Evolutionary conservation across 768 basidiomycete genomes (phyloP), one percentile per base, ranked within the genome.

Genomic region (Russula virescens): DNA sequence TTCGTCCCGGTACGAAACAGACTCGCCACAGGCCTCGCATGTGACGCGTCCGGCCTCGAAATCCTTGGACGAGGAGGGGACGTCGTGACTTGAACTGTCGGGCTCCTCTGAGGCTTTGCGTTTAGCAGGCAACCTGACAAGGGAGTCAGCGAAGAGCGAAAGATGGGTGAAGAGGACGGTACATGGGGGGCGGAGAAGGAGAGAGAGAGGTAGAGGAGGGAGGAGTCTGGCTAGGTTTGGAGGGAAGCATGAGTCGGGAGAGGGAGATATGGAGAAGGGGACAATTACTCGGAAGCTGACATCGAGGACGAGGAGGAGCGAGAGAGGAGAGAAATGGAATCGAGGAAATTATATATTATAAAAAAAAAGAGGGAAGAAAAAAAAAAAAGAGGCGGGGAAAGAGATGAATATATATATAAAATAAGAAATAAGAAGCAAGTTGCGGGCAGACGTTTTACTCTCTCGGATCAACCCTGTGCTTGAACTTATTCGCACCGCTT

Each of bases 1-100:
- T 35, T 85, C 84, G 71, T 89, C 87, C 25, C 87, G 78, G 72
- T 89, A 86, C 5, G 86, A 82, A 56, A 91, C 81, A 14, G 78
- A 75, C 25, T 78, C 75, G 11, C 82, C 80, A 68, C 89, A 91
- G 9, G 77, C 75, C 63, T 85, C 83, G 73, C 88, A 90, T 52
- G 80, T 79, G 62, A 91, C 82, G 54, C 79, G 81, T 21, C 87
- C 87, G 0, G 81, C 76, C 68, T 82, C 81, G 75, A 88, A 88
- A 71, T 89, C 88, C 13, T 64, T 64, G 38, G 62, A 63, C 21
- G 63, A 64, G 4, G 63, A 55, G 4, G 63, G 58, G 25, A 43
- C 23, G 4, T 60, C 58, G 9, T 49, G 47, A 38, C 13, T 9
- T 2, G 38, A 5, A 7, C 7, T 23, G 16, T 60, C 62, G 5